phyloP scores from a whole-genome alignment of 2,329 filamentous ascomycete species.

The Talaromyces verruculosus region DNA sequence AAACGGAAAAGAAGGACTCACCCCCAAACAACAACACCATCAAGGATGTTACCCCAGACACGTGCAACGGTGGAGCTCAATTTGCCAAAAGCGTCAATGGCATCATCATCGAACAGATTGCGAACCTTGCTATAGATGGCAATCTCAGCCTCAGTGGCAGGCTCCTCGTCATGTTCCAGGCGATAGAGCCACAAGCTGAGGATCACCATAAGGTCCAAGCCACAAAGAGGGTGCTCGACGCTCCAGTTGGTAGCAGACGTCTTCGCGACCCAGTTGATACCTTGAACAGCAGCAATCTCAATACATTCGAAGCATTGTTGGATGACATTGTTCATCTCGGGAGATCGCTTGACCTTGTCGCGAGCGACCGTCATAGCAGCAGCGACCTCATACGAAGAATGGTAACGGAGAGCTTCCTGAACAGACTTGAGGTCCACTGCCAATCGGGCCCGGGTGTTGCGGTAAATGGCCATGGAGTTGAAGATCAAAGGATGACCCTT shows the following conservation, averaged over 20 bases:
- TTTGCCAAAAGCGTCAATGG: constrained; percentile 78
- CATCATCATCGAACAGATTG: constrained; percentile 80
- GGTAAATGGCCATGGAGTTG: constrained; percentile 96
- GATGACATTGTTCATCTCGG: constrained; percentile 98
- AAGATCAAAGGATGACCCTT: constrained; percentile 95
- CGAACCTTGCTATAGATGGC: constrained; percentile 67
- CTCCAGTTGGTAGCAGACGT: constrained; percentile 99
- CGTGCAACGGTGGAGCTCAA: constrained; percentile 93
- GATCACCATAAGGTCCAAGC: constrained; percentile 96
- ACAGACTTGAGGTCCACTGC: constrained; percentile 95
- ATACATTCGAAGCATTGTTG: constrained; percentile 97
- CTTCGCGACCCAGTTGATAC: constrained; percentile 95
- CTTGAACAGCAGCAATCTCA: constrained; percentile 89
- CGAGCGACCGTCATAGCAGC: constrained; percentile 93
- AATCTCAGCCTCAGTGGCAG: constrained; percentile 48
- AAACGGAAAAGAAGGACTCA: constrained; percentile 56
- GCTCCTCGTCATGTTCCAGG: constrained; percentile 97
- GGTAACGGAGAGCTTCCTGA: constrained; percentile 93
- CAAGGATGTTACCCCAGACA: constrained; percentile 96
- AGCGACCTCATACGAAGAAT: constrained; percentile 95
- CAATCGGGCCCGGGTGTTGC: constrained; percentile 86
- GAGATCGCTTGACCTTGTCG: constrained; percentile 89
- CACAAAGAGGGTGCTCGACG: constrained; percentile 94
- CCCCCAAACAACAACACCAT: constrained; percentile 99
- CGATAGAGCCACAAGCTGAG: constrained; percentile 97